phyloP scores from a whole-genome alignment of 257 asterid species.

The Solanum chiquidenum region DNA sequence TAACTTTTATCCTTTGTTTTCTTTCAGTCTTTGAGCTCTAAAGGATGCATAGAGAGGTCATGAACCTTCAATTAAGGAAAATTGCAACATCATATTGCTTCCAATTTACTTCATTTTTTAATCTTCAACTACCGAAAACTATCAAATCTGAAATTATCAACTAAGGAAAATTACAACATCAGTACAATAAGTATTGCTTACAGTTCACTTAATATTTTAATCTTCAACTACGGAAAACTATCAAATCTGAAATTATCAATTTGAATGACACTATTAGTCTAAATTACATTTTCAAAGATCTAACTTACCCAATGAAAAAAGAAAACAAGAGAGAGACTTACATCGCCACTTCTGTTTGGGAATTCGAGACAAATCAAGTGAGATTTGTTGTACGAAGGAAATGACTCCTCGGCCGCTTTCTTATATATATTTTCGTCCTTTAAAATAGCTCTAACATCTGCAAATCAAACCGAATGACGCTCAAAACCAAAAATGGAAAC shows the following conservation, averaged over 20 bases:
- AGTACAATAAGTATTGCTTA: neutral
- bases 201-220: neutral
- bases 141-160: neutral
- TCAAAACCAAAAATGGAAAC: neutral
- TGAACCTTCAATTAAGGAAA: neutral
- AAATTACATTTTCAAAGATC: neutral
- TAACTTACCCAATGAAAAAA: neutral
- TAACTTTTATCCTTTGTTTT: neutral
- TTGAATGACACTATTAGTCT: neutral
- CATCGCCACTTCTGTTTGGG: constrained; percentile 93
- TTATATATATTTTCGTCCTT: constrained; percentile 51
- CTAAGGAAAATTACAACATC: neutral
- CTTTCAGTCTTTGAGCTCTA: neutral
- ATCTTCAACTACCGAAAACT: neutral
- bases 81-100: neutral
- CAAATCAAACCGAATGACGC: neutral
- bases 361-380: constrained; percentile 80
- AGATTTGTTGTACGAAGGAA: constrained; percentile 78
- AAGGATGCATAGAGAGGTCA: neutral
- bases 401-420: constrained; percentile 66
- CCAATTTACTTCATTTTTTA: neutral
- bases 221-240: neutral
- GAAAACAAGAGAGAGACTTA: constrained; percentile 19
- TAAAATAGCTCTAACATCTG: constrained; percentile 72
- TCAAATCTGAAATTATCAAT: neutral